Conservation (phyloP, 1,284 basidiomycete species). For the Leccinum subfulvum region DNA sequence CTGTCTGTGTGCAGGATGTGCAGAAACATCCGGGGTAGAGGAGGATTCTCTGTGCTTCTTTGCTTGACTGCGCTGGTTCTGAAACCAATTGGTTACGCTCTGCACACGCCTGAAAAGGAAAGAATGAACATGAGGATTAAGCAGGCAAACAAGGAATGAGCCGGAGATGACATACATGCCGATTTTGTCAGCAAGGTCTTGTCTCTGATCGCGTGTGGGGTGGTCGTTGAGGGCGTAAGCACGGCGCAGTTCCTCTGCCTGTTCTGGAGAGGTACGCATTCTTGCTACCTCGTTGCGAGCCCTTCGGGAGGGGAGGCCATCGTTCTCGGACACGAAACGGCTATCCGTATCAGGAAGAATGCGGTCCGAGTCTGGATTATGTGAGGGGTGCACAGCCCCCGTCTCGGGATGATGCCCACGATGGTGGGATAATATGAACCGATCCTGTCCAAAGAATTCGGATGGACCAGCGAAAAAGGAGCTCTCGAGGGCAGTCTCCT, state of each 20-base stretch:
- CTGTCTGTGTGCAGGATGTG: slow-evolving; percentile 24
- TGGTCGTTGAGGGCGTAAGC: slow-evolving; percentile 61
- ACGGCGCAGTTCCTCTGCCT: slow-evolving; percentile 64
- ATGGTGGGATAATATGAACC: slow-evolving; percentile 35
- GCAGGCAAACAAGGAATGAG: slow-evolving; percentile 12
- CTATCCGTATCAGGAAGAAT: slow-evolving; percentile 31
- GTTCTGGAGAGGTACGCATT: slow-evolving; percentile 59
- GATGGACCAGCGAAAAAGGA: slow-evolving; percentile 35
- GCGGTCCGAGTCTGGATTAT: slow-evolving; percentile 30
- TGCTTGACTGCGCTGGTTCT: slow-evolving; percentile 74
- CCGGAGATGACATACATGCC: slow-evolving; percentile 58
- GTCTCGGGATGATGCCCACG: slow-evolving; percentile 31
- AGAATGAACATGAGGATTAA: slow-evolving; percentile 15
- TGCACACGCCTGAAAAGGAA: slow-evolving; percentile 58
- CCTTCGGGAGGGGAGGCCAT: slow-evolving; percentile 32
- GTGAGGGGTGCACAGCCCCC: slow-evolving; percentile 30
- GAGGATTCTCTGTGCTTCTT: slow-evolving; percentile 55
- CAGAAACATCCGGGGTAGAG: slow-evolving; percentile 28
- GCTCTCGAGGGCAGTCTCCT: slow-evolving; percentile 27
- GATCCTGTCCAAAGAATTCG: slow-evolving; percentile 32
- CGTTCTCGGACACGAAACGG: slow-evolving; percentile 39
- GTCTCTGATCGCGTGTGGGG: slow-evolving; percentile 63
- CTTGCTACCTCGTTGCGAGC: slow-evolving; percentile 37
- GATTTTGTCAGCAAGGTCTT: slow-evolving; percentile 60
- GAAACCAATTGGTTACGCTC: slow-evolving; percentile 81